Conservation (phyloP, 495 filamentous ascomycete genomes). For the Xylaria flabelliformis region DNA sequence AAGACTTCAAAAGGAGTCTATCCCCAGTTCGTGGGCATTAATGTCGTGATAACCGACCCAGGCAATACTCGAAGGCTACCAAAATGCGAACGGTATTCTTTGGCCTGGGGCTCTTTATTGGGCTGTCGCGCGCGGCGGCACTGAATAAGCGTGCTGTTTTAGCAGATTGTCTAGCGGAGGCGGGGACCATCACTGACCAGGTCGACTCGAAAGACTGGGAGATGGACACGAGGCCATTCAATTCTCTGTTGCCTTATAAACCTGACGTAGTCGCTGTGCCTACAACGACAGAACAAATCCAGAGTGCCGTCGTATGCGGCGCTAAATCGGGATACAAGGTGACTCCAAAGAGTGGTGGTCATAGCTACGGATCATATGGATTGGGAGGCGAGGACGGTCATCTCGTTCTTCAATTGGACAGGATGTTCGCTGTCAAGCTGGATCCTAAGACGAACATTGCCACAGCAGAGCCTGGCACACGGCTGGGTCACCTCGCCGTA, state of each 20-base stretch:
- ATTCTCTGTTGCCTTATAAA: slow-evolving; percentile 46
- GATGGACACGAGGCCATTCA: slow-evolving; percentile 48
- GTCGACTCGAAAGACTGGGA: slow-evolving; percentile 48
- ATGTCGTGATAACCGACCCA: not conserved
- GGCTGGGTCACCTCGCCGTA: slow-evolving; percentile 50
- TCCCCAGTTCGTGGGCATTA: not conserved
- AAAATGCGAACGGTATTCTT: slow-evolving; percentile 36
- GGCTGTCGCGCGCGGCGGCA: slow-evolving; percentile 30
- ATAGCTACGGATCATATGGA: slow-evolving; percentile 55
- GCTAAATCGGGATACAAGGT: slow-evolving; percentile 50
- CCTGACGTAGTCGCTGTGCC: slow-evolving; percentile 52
- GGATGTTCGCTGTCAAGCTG: slow-evolving; percentile 50
- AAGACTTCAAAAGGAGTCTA: slow-evolving; percentile 25
- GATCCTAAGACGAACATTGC: slow-evolving; percentile 49
- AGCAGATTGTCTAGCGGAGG: slow-evolving; percentile 49
- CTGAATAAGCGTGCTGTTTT: slow-evolving; percentile 44
- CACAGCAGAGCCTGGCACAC: slow-evolving; percentile 47
- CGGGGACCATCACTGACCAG: slow-evolving; percentile 42
- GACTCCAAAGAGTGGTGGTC: slow-evolving; percentile 52
- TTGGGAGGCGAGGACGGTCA: slow-evolving; percentile 56
- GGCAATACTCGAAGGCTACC: slow-evolving; percentile 5
- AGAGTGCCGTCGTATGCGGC: slow-evolving; percentile 51
- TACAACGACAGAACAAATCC: slow-evolving; percentile 48
- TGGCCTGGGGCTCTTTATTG: slow-evolving; percentile 36
- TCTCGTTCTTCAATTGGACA: slow-evolving; percentile 52